Percentiles rank a stretch among this genome's conserved stretches.
Evolutionary conservation across 495 filamentous ascomycete genomes (phyloP).

Genomic region (Glonium stellatum): DNA sequence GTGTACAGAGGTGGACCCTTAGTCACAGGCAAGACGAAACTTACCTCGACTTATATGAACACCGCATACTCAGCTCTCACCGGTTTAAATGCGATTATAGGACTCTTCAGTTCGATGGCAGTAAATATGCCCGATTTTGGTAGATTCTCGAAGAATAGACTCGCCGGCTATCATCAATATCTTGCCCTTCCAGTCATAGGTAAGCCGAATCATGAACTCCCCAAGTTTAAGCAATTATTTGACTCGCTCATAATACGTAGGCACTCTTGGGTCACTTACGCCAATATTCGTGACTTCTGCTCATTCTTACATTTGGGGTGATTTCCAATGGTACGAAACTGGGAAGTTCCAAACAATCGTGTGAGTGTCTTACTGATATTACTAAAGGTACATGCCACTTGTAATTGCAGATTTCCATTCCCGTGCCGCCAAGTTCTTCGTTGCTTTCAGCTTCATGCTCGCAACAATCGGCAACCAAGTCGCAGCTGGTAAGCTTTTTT

Average conservation of each 20-base stretch:
- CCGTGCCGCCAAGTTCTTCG: slow-evolving; percentile 41
- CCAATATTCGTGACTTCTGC: slow-evolving; percentile 40
- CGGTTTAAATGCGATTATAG: slow-evolving; percentile 42
- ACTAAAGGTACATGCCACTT: slow-evolving; percentile 32
- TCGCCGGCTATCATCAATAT: slow-evolving; percentile 36
- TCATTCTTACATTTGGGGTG: slow-evolving; percentile 36
- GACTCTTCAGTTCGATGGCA: slow-evolving; percentile 40
- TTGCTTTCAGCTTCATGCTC: slow-evolving; percentile 35
- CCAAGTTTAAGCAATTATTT: background rate
- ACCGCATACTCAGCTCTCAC: slow-evolving; percentile 39
- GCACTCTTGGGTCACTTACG: slow-evolving; percentile 38
- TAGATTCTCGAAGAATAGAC: slow-evolving; percentile 36
- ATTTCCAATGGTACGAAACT: slow-evolving; percentile 34
- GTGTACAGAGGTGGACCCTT: slow-evolving; percentile 18
- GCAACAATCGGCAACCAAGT: slow-evolving; percentile 42
- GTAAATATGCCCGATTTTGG: slow-evolving; percentile 43
- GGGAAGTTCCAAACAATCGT: background rate
- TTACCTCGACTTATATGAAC: slow-evolving; percentile 41
- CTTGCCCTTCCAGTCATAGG: slow-evolving; percentile 39
- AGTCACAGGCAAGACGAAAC: slow-evolving; percentile 35
- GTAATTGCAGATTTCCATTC: slow-evolving; percentile 39
- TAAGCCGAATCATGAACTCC: background rate
- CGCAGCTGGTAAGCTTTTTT: slow-evolving; percentile 23
- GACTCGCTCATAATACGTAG: background rate
- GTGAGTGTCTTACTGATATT: background rate